phyloP scores from a whole-genome alignment of 2,329 filamentous ascomycete species.

The Incumbomyces delicatus region DNA sequence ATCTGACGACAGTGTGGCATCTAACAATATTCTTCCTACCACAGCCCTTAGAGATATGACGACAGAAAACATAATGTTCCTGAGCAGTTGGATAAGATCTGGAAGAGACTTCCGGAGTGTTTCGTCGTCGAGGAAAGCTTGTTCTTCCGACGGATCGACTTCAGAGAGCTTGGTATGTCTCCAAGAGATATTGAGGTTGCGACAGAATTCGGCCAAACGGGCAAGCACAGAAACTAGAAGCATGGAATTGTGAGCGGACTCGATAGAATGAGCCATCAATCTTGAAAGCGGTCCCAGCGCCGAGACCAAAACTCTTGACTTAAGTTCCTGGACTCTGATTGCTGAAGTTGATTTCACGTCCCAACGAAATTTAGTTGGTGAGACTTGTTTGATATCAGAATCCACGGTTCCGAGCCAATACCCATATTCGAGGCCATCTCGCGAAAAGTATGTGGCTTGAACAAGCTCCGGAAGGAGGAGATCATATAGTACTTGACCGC shows the following conservation, averaged over 20 bases:
- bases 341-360: conserved; percentile 48
- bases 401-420: conserved; percentile 65
- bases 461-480: conserved; percentile 60
- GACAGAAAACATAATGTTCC: conserved; percentile 64
- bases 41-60: conserved; percentile 67
- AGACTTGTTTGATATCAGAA: conserved; percentile 51
- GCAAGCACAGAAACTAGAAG: conserved; percentile 41
- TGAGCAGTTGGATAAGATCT: conserved; percentile 63
- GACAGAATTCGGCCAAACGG: conserved; percentile 56
- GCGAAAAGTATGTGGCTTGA: conserved; percentile 56
- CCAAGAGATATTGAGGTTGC: conserved; percentile 62
- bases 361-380: conserved; percentile 55
- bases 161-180: conserved; percentile 62
- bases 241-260: conserved; percentile 42
- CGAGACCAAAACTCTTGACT: conserved; percentile 48
- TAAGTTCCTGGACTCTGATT: conserved; percentile 45
- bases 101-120: conserved; percentile 59
- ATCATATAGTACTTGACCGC: conserved; percentile 54
- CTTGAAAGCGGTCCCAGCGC: conserved; percentile 55
- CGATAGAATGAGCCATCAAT: conserved; percentile 52
- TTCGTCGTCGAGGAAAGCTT: conserved; percentile 52
- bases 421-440: conserved; percentile 64
- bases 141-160: conserved; percentile 60
- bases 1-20: conserved; percentile 45
- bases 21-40: conserved; percentile 54